phyloP scores from a whole-genome alignment of 2,329 filamentous ascomycete genomes.

The Parastagonospora avenae region DNA sequence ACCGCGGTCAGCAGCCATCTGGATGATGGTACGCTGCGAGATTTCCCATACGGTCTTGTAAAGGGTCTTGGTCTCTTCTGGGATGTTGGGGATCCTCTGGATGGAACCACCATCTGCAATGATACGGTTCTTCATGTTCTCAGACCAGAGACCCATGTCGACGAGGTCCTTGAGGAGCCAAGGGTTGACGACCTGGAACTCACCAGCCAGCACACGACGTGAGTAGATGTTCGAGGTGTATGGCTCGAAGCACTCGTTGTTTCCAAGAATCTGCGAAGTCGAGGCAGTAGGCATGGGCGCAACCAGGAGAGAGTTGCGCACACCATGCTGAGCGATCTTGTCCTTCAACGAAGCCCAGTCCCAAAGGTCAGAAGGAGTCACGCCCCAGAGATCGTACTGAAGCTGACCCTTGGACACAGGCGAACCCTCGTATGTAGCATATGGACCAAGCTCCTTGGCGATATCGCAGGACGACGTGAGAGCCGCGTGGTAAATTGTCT shows the following conservation, averaged over 20 bases:
- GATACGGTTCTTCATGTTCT: slow-evolving; percentile 99
- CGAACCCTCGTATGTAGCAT: slow-evolving; percentile 89
- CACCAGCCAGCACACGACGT: slow-evolving; percentile 93
- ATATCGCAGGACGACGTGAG: slow-evolving; percentile 87
- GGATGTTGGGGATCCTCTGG: slow-evolving; percentile 96
- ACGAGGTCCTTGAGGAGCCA: slow-evolving; percentile 98
- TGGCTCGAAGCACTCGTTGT: slow-evolving; percentile 99
- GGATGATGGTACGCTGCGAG: slow-evolving; percentile 89
- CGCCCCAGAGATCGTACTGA: slow-evolving; percentile 98
- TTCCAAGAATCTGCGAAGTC: slow-evolving; percentile 96
- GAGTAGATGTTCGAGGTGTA: slow-evolving; percentile 99
- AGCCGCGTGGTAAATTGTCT: slow-evolving; percentile 98
- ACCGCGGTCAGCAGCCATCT: slow-evolving; percentile 98
- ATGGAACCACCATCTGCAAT: slow-evolving; percentile 96
- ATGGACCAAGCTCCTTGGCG: slow-evolving; percentile 81
- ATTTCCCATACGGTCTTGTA: slow-evolving; percentile 99
- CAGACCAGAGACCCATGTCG: slow-evolving; percentile 96
- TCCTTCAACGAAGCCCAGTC: slow-evolving; percentile 90
- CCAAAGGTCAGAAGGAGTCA: slow-evolving; percentile 92
- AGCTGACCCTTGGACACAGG: slow-evolving; percentile 94
- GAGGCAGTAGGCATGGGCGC: slow-evolving; percentile 98
- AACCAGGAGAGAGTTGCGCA: slow-evolving; percentile 93
- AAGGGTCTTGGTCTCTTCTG: slow-evolving; percentile 89
- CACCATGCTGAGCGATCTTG: slow-evolving; percentile 88
- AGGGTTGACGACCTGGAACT: slow-evolving; percentile 99